These are phyloP conservation scores for Sporisorium exsertum DNA, from an alignment of 1,284 basidiomycete species.

Conservation along the genomic window DNA sequence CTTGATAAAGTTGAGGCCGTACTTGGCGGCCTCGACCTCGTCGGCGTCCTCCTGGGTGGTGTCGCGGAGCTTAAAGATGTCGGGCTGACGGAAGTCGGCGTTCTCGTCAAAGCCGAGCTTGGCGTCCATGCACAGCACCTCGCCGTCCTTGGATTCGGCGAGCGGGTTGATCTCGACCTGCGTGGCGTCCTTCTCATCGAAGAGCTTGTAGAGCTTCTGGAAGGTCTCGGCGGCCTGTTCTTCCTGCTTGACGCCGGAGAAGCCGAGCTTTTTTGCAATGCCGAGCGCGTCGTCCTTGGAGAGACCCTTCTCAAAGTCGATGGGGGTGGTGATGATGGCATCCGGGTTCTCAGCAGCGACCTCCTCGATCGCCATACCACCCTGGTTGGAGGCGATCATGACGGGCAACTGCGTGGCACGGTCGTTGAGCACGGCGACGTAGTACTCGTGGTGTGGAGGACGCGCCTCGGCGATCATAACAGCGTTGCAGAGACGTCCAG, in stretches of 20 bases:
- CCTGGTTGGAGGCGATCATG: constrained; percentile 89
- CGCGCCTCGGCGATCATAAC: constrained; percentile 98
- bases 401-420: constrained; percentile 89
- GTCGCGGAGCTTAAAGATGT: constrained; percentile 90
- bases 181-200: constrained; percentile 98
- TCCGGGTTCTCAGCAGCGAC: constrained; percentile 96
- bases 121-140: constrained; percentile 99
- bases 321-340: constrained; percentile 95
- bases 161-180: constrained; percentile 99
- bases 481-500: constrained; percentile 92
- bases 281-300: constrained; percentile 79
- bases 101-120: constrained; percentile 99
- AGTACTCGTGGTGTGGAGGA: constrained; percentile 95
- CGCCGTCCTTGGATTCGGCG: constrained; percentile 92
- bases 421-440: constrained; percentile 96
- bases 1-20: constrained; percentile 98
- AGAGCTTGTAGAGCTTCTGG: constrained; percentile 93
- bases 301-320: constrained; percentile 87
- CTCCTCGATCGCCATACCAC: constrained; percentile 89
- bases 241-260: constrained; percentile 80
- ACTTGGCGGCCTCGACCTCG: constrained; percentile 82
- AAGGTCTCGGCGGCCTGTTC: constrained; percentile 92
- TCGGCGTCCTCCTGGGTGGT: constrained; percentile 94
- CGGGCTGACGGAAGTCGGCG: constrained; percentile 95
- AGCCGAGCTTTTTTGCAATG: constrained; percentile 90